A percentile compares a stretch with the other conserved stretches of the same genome.
These are phyloP conservation scores for Kodamaea anthophila DNA, from an alignment of 1,139 yeast species.

Conservation along the genomic window DNA sequence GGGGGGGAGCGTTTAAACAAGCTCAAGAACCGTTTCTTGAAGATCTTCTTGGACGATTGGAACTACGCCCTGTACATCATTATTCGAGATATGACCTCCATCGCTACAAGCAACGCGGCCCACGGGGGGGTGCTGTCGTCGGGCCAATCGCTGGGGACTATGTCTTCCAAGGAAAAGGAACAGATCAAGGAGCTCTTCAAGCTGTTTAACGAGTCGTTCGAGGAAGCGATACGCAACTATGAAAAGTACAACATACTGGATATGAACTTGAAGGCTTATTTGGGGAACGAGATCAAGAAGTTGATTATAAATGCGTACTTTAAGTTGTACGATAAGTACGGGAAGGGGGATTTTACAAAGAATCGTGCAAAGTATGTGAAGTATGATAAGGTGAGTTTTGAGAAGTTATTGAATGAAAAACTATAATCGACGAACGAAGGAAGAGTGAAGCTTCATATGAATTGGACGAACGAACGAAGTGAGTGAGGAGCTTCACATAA, in stretches of 20 bases:
- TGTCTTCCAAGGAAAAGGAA: conserved; percentile 69
- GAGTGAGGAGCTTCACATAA: too few species aligned
- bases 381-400: conserved; percentile 61
- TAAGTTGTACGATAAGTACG: conserved; percentile 74
- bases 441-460: too few species aligned
- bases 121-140: conserved; percentile 29
- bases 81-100: conserved; percentile 62
- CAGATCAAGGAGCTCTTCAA: conserved; percentile 80
- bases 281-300: conserved; percentile 60
- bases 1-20: conserved; percentile 66
- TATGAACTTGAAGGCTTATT: conserved; percentile 51
- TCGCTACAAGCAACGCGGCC: conserved; percentile 31
- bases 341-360: conserved; percentile 65
- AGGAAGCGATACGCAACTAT: conserved; percentile 60
- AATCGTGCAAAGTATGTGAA: conserved; percentile 68
- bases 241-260: conserved; percentile 64
- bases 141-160: conserved; percentile 14
- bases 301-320: conserved; percentile 78
- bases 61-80: conserved; percentile 68
- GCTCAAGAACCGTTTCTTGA: conserved; percentile 68
- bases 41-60: conserved; percentile 80
- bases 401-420: conserved; percentile 35
- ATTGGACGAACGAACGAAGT: too few species aligned
- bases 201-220: conserved; percentile 77
- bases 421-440: too few species aligned